Percentiles rank a stretch among this genome's conserved stretches.
phyloP scores from a whole-genome alignment of 1,284 basidiomycete species.

The Melampsora americana region DNA sequence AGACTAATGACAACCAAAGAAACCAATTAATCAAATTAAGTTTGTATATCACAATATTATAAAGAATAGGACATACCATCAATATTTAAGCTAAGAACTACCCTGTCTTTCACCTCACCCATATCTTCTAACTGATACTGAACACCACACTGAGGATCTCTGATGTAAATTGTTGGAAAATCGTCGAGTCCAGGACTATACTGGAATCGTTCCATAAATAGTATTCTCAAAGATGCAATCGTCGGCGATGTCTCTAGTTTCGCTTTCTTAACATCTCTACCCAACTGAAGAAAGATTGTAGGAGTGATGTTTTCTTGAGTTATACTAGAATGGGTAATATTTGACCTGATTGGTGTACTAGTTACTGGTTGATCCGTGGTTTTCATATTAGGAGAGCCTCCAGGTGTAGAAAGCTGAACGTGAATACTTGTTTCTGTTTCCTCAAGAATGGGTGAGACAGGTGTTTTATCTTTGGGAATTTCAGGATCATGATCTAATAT shows the following conservation, averaged over 20 bases:
- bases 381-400: constrained; percentile 63
- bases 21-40: not conserved
- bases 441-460: constrained; percentile 20
- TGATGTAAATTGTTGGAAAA: constrained; percentile 92
- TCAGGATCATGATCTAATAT: no score
- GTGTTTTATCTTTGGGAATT: not conserved
- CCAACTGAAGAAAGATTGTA: constrained; percentile 79
- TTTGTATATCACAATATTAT: not conserved
- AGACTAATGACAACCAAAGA: constrained; percentile 60
- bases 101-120: constrained; percentile 84
- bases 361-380: constrained; percentile 46
- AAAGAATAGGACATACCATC: constrained; percentile 68
- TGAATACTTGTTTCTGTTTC: constrained; percentile 29
- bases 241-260: constrained; percentile 64
- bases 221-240: constrained; percentile 69
- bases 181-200: constrained; percentile 85
- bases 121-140: constrained; percentile 94
- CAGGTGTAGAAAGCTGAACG: not conserved
- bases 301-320: constrained; percentile 54
- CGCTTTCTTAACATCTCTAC: constrained; percentile 85
- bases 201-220: constrained; percentile 93
- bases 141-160: constrained; percentile 82
- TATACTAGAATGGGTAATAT: constrained; percentile 30
- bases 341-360: constrained; percentile 24
- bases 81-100: constrained; percentile 85